These are phyloP conservation scores for Candida tropicalis DNA, from an alignment of 1,139 yeast genomes.

Conservation along the genomic window DNA sequence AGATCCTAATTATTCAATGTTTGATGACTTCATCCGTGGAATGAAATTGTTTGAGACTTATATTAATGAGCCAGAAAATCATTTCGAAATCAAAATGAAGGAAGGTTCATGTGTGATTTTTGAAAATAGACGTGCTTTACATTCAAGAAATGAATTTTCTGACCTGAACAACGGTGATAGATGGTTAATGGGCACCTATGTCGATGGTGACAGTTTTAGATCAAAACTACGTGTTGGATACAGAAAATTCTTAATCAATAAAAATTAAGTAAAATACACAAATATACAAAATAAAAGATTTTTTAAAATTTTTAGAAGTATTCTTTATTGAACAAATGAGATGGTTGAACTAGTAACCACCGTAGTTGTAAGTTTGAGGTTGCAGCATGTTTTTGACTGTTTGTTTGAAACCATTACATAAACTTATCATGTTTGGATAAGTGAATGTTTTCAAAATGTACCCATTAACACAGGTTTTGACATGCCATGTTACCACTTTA, in stretches of 20 bases:
- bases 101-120: conserved; percentile 72
- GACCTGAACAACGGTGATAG: conserved; percentile 56
- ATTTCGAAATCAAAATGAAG: conserved; percentile 55
- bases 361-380: conserved; percentile 7
- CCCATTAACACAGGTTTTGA: conserved; percentile 85
- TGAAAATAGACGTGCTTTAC: conserved; percentile 73
- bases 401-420: conserved; percentile 92
- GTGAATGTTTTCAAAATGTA: conserved; percentile 76
- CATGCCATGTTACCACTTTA: conserved; percentile 84
- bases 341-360: conserved; percentile 12
- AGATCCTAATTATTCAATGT: conserved; percentile 18
- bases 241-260: conserved; percentile 13
- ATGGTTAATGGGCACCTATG: conserved; percentile 79
- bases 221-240: conserved; percentile 53
- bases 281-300: conserved; percentile 6
- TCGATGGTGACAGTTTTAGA: conserved; percentile 72
- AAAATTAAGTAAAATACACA: conserved; percentile 7
- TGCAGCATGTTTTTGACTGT: conserved; percentile 37
- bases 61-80: conserved; percentile 58
- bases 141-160: conserved; percentile 66
- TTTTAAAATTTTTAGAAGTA: too few species aligned
- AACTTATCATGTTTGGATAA: conserved; percentile 82
- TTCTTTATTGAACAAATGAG: too few species aligned
- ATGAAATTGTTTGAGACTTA: conserved; percentile 59
- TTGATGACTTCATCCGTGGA: conserved; percentile 59